Percentiles rank a stretch among this genome's conserved stretches.
phyloP scores from a whole-genome alignment of 1,284 basidiomycete genomes.

The Grifola frondosa region DNA sequence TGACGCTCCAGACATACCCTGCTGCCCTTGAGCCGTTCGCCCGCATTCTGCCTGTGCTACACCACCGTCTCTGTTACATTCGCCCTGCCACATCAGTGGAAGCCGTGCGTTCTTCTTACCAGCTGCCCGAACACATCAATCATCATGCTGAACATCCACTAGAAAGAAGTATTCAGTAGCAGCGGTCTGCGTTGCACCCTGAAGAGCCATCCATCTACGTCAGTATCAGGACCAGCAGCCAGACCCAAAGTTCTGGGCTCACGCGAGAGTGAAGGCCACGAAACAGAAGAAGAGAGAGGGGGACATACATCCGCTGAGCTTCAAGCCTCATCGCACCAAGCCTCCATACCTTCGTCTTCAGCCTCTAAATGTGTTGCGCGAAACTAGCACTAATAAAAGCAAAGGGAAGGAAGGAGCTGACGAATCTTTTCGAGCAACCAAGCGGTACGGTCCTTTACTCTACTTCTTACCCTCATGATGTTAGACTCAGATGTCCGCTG shows the following conservation, averaged over 20 bases:
- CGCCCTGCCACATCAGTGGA: too few species aligned
- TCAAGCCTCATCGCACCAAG: conserved; percentile 42
- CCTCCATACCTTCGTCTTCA: conserved; percentile 35
- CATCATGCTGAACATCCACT: too few species aligned
- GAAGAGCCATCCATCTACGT: conserved; percentile 30
- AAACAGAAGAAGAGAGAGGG: conserved; percentile 61
- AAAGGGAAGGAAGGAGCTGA: conserved; percentile 61
- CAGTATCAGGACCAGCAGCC: conserved; percentile 29
- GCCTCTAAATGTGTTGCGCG: conserved; percentile 60
- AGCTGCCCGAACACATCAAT: too few species aligned
- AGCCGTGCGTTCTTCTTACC: too few species aligned
- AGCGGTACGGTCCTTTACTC: conserved; percentile 51
- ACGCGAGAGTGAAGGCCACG: conserved; percentile 72
- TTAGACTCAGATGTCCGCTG: conserved; percentile 13
- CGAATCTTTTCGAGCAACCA: conserved; percentile 48
- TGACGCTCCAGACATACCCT: too few species aligned
- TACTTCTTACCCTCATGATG: conserved; percentile 5
- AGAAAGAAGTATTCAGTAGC: conserved; percentile 64
- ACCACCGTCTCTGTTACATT: too few species aligned
- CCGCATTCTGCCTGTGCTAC: too few species aligned
- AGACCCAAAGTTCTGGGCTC: conserved; percentile 57
- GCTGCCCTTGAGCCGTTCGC: too few species aligned
- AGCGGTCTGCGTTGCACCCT: conserved; percentile 41
- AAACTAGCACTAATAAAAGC: conserved; percentile 52
- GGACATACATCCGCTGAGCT: conserved; percentile 42